Conservation (phyloP, 106 monocot species). For the Allium sativum region DNA sequence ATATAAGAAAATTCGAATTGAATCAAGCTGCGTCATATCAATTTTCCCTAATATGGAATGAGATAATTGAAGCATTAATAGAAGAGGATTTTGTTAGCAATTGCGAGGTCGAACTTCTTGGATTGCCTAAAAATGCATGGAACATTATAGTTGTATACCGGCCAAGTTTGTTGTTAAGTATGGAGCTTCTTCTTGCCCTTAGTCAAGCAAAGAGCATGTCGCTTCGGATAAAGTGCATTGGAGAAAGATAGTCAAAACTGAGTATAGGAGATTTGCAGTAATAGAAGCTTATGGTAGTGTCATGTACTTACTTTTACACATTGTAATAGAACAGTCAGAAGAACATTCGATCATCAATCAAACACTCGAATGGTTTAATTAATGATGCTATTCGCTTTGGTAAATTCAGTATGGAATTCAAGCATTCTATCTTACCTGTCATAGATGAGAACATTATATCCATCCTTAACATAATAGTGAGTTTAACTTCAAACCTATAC, state of each 20-base stretch:
- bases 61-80: constrained; percentile 72
- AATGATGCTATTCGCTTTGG: constrained; percentile 41
- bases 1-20: constrained; percentile 68
- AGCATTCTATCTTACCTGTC: constrained; percentile 25
- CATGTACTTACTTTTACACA: constrained; percentile 47
- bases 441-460: constrained; percentile 44
- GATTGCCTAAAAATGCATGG: constrained; percentile 41
- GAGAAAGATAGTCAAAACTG: constrained; percentile 79
- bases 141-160: constrained; percentile 76
- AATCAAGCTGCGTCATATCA: constrained; percentile 67
- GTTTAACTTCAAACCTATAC: too few relatives aligned
- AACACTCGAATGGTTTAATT: constrained; percentile 39
- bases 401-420: constrained; percentile 70
- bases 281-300: constrained; percentile 80
- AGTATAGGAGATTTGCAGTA: constrained; percentile 80
- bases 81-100: constrained; percentile 93
- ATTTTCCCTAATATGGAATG: constrained; percentile 62
- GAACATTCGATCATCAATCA: constrained; percentile 57
- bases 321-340: constrained; percentile 39
- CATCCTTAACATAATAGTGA: constrained; percentile 35
- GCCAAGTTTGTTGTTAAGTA: constrained; percentile 86
- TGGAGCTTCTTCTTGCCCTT: constrained; percentile 78
- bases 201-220: constrained; percentile 55
- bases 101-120: constrained; percentile 70
- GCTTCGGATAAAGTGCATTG: constrained; percentile 54